Evolutionary conservation across 371 early-diverging fungal species (phyloP).

Genomic region (Syncephalastrum sp.): DNA sequence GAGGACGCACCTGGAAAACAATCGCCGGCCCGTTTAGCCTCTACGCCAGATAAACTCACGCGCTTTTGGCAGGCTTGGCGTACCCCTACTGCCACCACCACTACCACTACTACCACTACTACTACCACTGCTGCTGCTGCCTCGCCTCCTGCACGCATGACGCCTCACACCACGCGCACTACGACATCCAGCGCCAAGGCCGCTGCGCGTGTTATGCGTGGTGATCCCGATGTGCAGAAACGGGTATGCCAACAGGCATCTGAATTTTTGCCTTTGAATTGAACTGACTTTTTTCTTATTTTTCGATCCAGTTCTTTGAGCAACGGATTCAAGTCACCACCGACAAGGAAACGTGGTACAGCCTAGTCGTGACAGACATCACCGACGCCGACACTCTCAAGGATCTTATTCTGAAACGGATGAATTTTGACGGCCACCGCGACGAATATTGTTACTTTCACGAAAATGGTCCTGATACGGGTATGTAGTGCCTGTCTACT

Average conservation of each 20-base stretch:
- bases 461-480: conserved; percentile 49
- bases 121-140: too few species aligned
- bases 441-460: conserved; percentile 50
- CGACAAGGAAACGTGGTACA: conserved; percentile 59
- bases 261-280: neutral
- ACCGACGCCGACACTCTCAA: conserved; percentile 47
- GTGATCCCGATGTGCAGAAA: too few species aligned
- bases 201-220: too few species aligned
- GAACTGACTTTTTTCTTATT: neutral
- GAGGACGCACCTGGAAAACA: neutral
- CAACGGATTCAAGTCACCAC: conserved; percentile 54
- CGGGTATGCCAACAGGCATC: too few species aligned
- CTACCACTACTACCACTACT: neutral
- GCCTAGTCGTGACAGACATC: conserved; percentile 53
- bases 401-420: conserved; percentile 43
- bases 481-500: conserved; percentile 22
- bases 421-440: conserved; percentile 41
- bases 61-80: too few species aligned
- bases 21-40: neutral
- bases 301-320: conserved; percentile 17
- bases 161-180: too few species aligned
- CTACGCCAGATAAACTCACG: neutral
- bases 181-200: too few species aligned
- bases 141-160: too few species aligned
- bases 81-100: conserved; percentile 13